A percentile compares a stretch with the other conserved stretches of the same genome.
Conservation (phyloP, 2,329 filamentous ascomycete species). For the Verticillium tricorpus region DNA sequence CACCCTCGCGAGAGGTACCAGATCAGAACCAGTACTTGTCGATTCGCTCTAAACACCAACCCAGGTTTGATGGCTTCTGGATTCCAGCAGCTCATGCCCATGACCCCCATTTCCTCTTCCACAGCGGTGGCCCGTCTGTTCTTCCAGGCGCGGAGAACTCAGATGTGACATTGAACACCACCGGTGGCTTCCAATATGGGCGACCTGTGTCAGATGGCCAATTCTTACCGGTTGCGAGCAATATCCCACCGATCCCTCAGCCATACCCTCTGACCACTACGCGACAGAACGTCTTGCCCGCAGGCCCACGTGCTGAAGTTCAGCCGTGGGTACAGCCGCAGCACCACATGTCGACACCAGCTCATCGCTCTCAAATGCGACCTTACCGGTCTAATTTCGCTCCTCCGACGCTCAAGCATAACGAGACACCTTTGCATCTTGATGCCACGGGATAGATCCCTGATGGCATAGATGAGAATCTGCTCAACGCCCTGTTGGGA, state of each 20-base stretch:
- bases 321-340: background rate
- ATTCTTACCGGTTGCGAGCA: background rate
- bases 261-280: background rate
- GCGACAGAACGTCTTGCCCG: background rate
- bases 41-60: background rate
- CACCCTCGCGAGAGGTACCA: background rate
- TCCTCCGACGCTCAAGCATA: background rate
- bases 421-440: background rate
- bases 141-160: background rate
- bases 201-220: background rate
- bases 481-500: background rate
- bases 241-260: background rate
- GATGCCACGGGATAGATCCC: background rate
- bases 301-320: background rate
- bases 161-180: background rate
- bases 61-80: background rate
- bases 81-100: background rate
- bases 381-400: background rate
- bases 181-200: background rate
- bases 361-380: background rate
- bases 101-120: background rate
- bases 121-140: background rate
- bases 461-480: background rate
- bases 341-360: background rate
- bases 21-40: background rate